Conservation (phyloP, 805 yeast species). For the Lipomyces oligophaga region DNA sequence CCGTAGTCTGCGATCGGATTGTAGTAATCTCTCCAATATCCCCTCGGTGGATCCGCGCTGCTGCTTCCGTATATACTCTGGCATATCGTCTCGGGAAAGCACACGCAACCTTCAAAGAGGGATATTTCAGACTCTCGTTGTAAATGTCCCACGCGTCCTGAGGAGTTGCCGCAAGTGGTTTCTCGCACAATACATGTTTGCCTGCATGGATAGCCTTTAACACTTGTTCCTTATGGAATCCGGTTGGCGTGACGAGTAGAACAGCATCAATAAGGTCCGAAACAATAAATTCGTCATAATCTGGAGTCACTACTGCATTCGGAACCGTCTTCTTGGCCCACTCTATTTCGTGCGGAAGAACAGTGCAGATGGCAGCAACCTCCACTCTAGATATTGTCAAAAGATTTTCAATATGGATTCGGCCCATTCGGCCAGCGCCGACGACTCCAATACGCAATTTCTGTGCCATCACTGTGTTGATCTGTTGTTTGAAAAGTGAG, state of each 20-base stretch:
- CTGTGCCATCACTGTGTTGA: too few relatives aligned
- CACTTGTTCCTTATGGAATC: conserved; percentile 24
- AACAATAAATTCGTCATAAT: conserved; percentile 21
- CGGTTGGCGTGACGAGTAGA: conserved; percentile 22
- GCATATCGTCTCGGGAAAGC: conserved; percentile 30
- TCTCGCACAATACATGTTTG: conserved; percentile 29
- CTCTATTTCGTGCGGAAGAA: conserved; percentile 12
- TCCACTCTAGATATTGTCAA: conserved; percentile 3
- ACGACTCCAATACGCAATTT: conserved; percentile 14
- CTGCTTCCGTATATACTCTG: conserved; percentile 23
- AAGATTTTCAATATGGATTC: conserved; percentile 19
- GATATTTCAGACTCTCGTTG: conserved; percentile 16
- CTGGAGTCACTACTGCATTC: conserved; percentile 10
- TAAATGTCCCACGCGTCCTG: conserved; percentile 25
- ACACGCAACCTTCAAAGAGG: conserved; percentile 27
- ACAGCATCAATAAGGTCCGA: conserved; percentile 23
- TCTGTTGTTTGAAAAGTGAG: too few relatives aligned
- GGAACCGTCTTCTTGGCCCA: conserved; percentile 12
- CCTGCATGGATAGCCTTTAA: conserved; percentile 22
- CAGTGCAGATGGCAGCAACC: conserved; percentile 22
- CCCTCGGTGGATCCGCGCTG: conserved; percentile 21
- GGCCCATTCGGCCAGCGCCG: conserved; percentile 28
- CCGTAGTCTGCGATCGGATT: conserved; percentile 29
- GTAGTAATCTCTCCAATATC: conserved; percentile 26
- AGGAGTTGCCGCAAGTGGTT: conserved; percentile 23